A percentile compares a stretch with the other conserved stretches of the same genome.
Evolutionary conservation across 1,284 basidiomycete species (phyloP).

Genomic region (Neonothopanus nambi): DNA sequence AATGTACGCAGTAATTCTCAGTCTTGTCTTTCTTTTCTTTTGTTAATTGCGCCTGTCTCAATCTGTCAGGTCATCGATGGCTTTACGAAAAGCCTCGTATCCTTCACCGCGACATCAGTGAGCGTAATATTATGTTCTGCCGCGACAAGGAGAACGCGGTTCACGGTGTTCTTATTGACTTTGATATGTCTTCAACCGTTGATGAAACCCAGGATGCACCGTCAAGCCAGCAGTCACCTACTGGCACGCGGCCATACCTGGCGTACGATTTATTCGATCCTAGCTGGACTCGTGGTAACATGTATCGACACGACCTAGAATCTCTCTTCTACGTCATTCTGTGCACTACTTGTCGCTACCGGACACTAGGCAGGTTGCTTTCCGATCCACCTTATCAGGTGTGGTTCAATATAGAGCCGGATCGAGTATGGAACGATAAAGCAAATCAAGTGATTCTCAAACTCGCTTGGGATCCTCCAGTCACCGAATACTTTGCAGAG

Average conservation of each 20-base stretch:
- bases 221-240: background rate
- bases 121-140: background rate
- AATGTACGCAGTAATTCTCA: too few relatives aligned
- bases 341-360: background rate
- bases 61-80: background rate
- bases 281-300: background rate
- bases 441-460: background rate
- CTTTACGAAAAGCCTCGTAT: background rate
- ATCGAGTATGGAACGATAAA: background rate
- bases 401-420: background rate
- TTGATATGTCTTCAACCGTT: background rate
- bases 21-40: background rate
- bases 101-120: background rate
- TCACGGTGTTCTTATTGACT: background rate
- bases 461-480: background rate
- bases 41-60: background rate
- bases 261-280: slow-evolving; percentile 6
- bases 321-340: slow-evolving; percentile 21
- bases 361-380: background rate
- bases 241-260: slow-evolving; percentile 8
- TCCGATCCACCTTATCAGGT: background rate
- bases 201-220: too few relatives aligned
- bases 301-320: slow-evolving; percentile 21
- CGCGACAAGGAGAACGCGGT: background rate
- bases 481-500: background rate